Evolutionary conservation across 176 grass and related monocot species (phyloP), one percentile per base, ranked within the genome.

Genomic region (Hordeum marinum): DNA sequence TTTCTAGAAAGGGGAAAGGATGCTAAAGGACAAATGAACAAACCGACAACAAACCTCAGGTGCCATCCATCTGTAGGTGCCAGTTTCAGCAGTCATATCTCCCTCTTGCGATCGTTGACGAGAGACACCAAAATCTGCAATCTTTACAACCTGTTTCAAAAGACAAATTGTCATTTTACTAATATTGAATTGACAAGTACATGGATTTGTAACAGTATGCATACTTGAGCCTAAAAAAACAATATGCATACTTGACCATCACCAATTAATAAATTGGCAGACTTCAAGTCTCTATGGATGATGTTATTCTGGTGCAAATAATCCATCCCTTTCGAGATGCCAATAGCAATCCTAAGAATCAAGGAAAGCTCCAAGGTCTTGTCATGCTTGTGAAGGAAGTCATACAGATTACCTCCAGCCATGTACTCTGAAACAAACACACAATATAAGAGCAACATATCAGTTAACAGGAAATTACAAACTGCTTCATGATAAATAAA

Each of bases 41-140:
- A 77, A 61, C 21, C 48, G 73, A 60, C 36, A 74, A 83, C 80
- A 45, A 57, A 98, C 96, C 96, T 98, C 96, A 89, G 96, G 96
- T 21, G 93, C 96, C 96, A 98, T 98, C 96, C 96, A 98, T 69
- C 96, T 89, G 67, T 98, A 98, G 25, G 96, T 98, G 62, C 96
- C 96, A 76, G 96, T 98, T 92, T 98, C 96, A 63, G 91, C 93
- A 84, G 96, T 98, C 96, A 98, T 98, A 6, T 94, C 87, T 86
- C 91, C 96, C 31, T 84, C 65, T 85, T 92, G 78, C 84, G 85
- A 85, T 80, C 68, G 81, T 31, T 87, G 36, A 82, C 96, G 89
- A 58, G 96, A 94, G 12, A 98, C 96, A 81, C 96, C 96, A 80
- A 98, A 98, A 82, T 98, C 96, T 37, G 93, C 89, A 77, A 98